Percentiles rank a stretch among this genome's conserved stretches.
These are phyloP conservation scores for Acanthamoeba healyi DNA, from an alignment of 208 protist species.

Conservation along the genomic window DNA sequence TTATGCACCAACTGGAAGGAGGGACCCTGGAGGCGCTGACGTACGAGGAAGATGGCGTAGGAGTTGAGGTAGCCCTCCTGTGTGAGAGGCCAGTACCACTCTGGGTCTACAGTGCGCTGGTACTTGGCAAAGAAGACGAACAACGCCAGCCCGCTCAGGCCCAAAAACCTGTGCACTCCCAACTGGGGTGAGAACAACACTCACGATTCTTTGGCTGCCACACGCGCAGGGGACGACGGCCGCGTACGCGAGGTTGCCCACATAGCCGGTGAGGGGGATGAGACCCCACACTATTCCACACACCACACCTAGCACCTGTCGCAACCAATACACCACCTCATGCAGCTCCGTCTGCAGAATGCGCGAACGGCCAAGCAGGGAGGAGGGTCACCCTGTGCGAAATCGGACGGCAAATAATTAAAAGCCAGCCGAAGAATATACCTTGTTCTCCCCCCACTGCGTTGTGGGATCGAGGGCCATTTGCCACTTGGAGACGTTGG, in stretches of 20 bases:
- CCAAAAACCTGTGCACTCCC: constrained; percentile 2
- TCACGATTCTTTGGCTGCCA: too few relatives aligned
- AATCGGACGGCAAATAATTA: too few relatives aligned
- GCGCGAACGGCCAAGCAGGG: too few relatives aligned
- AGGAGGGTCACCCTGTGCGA: too few relatives aligned
- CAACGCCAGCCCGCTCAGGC: not conserved
- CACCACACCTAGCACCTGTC: constrained; percentile 15
- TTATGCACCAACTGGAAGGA: too few relatives aligned
- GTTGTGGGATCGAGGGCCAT: not conserved
- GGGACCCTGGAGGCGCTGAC: too few relatives aligned
- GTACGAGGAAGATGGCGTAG: constrained; percentile 63
- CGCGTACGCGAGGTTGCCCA: constrained; percentile 57
- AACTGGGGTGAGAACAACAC: not conserved
- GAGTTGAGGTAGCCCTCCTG: constrained; percentile 59
- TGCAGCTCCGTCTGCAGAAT: constrained; percentile 47
- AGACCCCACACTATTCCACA: constrained; percentile 36
- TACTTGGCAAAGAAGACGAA: constrained; percentile 70
- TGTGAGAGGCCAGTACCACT: constrained; percentile 67
- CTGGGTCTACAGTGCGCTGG: constrained; percentile 10
- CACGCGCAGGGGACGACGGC: too few relatives aligned
- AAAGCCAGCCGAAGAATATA: not conserved
- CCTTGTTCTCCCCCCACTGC: not conserved
- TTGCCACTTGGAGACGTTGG: not conserved
- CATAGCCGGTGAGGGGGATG: constrained; percentile 32
- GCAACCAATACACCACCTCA: constrained; percentile 57